These are phyloP conservation scores for Chaetoscypha palmicola DNA, from an alignment of 2,329 filamentous ascomycete genomes.

Conservation along the genomic window DNA sequence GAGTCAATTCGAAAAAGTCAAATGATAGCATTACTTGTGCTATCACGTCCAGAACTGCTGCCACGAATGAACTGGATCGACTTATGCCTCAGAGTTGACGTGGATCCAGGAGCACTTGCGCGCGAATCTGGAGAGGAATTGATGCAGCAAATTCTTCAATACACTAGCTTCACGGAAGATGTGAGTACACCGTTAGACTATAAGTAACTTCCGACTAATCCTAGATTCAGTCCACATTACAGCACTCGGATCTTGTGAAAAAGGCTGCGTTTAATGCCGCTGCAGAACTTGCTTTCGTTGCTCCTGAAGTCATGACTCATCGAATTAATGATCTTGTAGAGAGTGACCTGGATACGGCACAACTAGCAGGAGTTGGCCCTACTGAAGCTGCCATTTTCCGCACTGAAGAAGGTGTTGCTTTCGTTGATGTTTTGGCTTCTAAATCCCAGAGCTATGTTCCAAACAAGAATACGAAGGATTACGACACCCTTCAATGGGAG, in stretches of 20 bases:
- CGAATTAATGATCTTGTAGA: conserved; percentile 68
- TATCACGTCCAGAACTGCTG: conserved; percentile 72
- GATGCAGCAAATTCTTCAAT: conserved; percentile 56
- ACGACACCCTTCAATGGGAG: conserved; percentile 96
- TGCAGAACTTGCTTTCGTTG: conserved; percentile 88
- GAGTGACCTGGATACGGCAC: conserved; percentile 62
- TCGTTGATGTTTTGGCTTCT: conserved; percentile 84
- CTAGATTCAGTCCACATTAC: conserved; percentile 22
- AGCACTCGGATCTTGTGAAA: conserved; percentile 42
- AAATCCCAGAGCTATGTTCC: conserved; percentile 64
- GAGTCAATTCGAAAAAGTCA: conserved; percentile 55
- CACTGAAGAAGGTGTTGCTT: conserved; percentile 80
- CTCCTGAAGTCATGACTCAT: conserved; percentile 73
- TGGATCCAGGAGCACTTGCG: conserved; percentile 77
- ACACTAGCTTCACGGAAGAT: conserved; percentile 44
- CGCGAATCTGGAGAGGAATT: conserved; percentile 55
- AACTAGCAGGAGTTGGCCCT: conserved; percentile 68
- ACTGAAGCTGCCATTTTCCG: conserved; percentile 90
- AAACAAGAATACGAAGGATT: conserved; percentile 89
- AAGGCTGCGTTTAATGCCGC: conserved; percentile 75
- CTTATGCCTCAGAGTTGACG: conserved; percentile 67
- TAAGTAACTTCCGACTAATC: not conserved
- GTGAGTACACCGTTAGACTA: conserved; percentile 35
- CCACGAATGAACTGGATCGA: conserved; percentile 83
- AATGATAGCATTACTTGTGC: conserved; percentile 67